These are phyloP conservation scores for Sphagnum fallax DNA, from an alignment of 228 moss, liverwort and hornwort genomes.

Conservation along the genomic window DNA sequence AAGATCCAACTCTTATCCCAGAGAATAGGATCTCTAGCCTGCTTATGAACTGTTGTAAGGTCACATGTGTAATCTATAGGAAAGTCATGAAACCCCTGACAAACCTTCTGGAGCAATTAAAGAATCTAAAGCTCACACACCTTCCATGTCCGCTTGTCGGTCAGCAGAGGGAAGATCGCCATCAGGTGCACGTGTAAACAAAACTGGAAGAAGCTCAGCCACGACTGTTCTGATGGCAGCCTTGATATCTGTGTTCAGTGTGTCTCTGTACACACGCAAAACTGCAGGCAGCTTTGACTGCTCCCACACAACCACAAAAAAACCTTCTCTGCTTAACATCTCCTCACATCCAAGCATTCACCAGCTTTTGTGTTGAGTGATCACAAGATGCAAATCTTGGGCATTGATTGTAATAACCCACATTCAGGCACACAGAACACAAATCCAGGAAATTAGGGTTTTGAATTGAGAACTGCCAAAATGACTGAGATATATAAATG, in stretches of 20 bases:
- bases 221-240: conserved; percentile 93
- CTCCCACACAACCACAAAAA: conserved; percentile 19
- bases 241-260: conserved; percentile 79
- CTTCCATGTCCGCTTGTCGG: conserved; percentile 86
- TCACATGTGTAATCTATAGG: neutral
- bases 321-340: neutral
- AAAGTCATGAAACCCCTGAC: neutral
- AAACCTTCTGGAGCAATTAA: neutral
- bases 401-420: too few relatives aligned
- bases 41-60: too few relatives aligned
- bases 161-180: conserved; percentile 78
- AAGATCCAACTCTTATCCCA: too few relatives aligned
- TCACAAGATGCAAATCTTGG: neutral
- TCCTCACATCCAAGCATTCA: neutral
- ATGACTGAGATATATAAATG: too few relatives aligned
- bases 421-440: too few relatives aligned
- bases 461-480: too few relatives aligned
- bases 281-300: conserved; percentile 98
- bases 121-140: conserved; percentile 25
- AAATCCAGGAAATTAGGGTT: too few relatives aligned
- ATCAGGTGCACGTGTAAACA: conserved; percentile 68
- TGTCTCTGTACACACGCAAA: conserved; percentile 90
- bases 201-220: conserved; percentile 81
- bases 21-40: too few relatives aligned
- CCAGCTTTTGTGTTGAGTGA: neutral